Evolutionary conservation across 2,329 filamentous ascomycete species (phyloP).

Genomic region (Microdochium paspali): DNA sequence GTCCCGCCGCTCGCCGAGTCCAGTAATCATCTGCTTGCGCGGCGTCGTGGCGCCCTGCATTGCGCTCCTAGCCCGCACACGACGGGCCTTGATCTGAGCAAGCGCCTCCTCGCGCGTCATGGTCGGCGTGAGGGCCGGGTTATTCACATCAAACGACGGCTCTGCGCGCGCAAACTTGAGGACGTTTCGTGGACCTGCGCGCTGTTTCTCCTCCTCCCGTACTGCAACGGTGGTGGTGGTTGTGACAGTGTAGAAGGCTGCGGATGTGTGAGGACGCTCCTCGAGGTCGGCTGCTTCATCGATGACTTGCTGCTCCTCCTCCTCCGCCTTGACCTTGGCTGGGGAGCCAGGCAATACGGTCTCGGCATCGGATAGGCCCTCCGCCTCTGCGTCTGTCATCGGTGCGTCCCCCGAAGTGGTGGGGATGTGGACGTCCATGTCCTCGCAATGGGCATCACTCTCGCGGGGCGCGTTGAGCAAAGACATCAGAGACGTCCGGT

Average conservation of each 20-base stretch:
- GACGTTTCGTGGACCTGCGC: neutral
- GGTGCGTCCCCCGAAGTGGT: slow-evolving; percentile 17
- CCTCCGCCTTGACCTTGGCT: slow-evolving; percentile 6
- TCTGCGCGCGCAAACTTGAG: neutral
- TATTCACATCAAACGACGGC: slow-evolving; percentile 41
- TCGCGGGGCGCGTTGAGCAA: slow-evolving; percentile 47
- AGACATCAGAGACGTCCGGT: slow-evolving; percentile 50
- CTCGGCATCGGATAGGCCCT: neutral
- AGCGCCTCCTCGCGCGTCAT: slow-evolving; percentile 68
- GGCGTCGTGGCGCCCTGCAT: slow-evolving; percentile 54
- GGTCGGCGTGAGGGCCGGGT: slow-evolving; percentile 53
- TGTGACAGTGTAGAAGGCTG: slow-evolving; percentile 35
- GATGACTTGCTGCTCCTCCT: neutral
- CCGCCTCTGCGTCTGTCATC: slow-evolving; percentile 1
- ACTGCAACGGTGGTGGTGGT: slow-evolving; percentile 44
- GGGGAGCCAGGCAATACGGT: slow-evolving; percentile 1
- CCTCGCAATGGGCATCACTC: slow-evolving; percentile 23
- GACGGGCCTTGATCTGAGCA: slow-evolving; percentile 62
- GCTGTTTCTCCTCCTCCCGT: slow-evolving; percentile 30
- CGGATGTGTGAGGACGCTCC: slow-evolving; percentile 34
- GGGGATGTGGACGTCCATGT: slow-evolving; percentile 29
- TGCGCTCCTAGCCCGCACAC: slow-evolving; percentile 61
- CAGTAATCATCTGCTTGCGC: slow-evolving; percentile 46
- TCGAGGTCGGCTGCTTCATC: slow-evolving; percentile 6
- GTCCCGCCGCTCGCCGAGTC: slow-evolving; percentile 18